A percentile compares a stretch with the other conserved stretches of the same genome.
These are phyloP conservation scores for Fusarium sororula DNA, from an alignment of 2,329 filamentous ascomycete genomes.

Conservation along the genomic window DNA sequence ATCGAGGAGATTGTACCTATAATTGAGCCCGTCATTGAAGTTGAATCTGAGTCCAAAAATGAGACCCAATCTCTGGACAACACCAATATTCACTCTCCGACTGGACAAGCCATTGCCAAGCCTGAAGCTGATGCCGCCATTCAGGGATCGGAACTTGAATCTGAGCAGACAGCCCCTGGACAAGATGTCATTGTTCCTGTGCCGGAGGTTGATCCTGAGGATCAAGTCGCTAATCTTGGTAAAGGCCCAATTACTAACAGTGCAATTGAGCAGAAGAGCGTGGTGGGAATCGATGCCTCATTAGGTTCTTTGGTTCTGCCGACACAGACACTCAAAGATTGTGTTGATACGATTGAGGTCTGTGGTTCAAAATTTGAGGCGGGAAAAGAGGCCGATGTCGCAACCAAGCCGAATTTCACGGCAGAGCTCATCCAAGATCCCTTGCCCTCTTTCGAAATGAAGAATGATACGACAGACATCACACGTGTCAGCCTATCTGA, in stretches of 20 bases:
- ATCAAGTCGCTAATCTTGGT: constrained; percentile 9
- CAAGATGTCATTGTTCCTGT: constrained; percentile 32
- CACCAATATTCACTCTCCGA: constrained; percentile 18
- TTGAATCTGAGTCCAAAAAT: constrained; percentile 42
- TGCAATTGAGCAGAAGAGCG: constrained; percentile 13
- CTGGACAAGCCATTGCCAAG: constrained; percentile 26
- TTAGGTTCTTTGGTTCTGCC: not conserved
- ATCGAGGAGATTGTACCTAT: constrained; percentile 41
- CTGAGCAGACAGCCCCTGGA: constrained; percentile 26
- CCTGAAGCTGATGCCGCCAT: constrained; percentile 22
- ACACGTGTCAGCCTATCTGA: not conserved
- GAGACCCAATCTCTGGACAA: constrained; percentile 36
- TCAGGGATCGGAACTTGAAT: constrained; percentile 16
- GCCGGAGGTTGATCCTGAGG: constrained; percentile 31
- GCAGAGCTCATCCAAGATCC: constrained; percentile 4
- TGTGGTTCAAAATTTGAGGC: not conserved
- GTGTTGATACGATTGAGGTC: not conserved
- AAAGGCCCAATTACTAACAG: constrained; percentile 21
- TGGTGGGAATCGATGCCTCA: not conserved
- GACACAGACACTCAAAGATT: not conserved
- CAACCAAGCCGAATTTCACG: not conserved
- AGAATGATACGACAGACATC: constrained; percentile 18
- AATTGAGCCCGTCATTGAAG: constrained; percentile 43
- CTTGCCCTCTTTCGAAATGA: constrained; percentile 17
- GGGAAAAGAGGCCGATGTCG: not conserved